Evolutionary conservation across 2,329 filamentous ascomycete genomes (phyloP).

Genomic region (Beauveria sp.): DNA sequence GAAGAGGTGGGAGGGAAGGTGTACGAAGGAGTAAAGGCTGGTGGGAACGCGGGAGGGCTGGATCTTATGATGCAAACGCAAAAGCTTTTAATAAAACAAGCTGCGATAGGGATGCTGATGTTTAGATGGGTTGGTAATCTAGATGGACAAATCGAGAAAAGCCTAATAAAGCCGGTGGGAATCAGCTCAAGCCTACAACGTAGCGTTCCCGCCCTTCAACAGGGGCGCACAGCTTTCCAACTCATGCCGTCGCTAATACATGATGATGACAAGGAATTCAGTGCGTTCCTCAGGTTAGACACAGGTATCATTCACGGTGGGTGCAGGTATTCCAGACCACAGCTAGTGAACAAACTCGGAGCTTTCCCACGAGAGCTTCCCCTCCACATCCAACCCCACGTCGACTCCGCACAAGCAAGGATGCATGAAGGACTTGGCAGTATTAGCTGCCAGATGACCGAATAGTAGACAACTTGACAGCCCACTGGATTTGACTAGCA

Average conservation of each 20-base stretch:
- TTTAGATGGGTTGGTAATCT: conserved; percentile 9
- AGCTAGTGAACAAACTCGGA: neutral
- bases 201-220: neutral
- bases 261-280: neutral
- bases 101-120: neutral
- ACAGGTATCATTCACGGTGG: conserved; percentile 5
- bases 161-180: neutral
- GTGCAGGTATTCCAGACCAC: neutral
- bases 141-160: conserved; percentile 1
- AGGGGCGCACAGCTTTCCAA: neutral
- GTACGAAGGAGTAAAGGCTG: no score
- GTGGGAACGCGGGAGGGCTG: neutral
- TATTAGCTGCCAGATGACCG: neutral
- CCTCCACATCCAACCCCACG: neutral
- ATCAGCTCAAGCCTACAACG: neutral
- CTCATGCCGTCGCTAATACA: neutral
- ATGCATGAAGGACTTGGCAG: neutral
- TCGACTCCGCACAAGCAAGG: neutral
- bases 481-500: no score
- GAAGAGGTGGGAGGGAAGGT: neutral
- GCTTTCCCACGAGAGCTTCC: neutral
- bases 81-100: neutral
- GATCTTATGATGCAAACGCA: no score
- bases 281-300: neutral
- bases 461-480: no score